Evolutionary conservation across 495 filamentous ascomycete genomes (phyloP).

Genomic region (Penicillium arizonense): DNA sequence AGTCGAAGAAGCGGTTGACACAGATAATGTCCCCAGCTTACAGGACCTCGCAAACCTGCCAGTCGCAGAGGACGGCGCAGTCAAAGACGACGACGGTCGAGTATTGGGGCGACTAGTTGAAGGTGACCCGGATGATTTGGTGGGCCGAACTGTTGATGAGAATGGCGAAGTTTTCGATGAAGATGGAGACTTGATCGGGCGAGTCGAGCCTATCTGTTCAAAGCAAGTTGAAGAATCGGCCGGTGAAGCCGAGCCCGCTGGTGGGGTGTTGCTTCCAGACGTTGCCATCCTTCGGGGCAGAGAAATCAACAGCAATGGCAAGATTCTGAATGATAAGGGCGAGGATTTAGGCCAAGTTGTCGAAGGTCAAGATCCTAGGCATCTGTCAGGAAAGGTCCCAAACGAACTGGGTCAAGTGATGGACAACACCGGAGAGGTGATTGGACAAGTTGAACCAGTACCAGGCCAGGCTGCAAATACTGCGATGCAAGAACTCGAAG

Average conservation of each 20-base stretch:
- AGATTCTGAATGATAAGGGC: slow-evolving; percentile 41
- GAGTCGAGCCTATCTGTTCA: slow-evolving; percentile 49
- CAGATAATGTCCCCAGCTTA: slow-evolving; percentile 40
- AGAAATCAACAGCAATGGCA: slow-evolving; percentile 21
- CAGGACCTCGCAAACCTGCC: slow-evolving; percentile 39
- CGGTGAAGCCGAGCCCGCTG: slow-evolving; percentile 10
- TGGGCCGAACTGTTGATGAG: slow-evolving; percentile 57
- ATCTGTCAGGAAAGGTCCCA: slow-evolving; percentile 45
- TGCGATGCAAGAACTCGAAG: slow-evolving; percentile 19
- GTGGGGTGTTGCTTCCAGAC: slow-evolving; percentile 14
- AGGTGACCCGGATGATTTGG: slow-evolving; percentile 61
- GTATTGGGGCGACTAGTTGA: slow-evolving; percentile 57
- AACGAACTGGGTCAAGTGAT: slow-evolving; percentile 48
- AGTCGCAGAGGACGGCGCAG: slow-evolving; percentile 54
- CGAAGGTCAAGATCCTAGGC: slow-evolving; percentile 34
- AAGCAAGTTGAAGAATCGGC: slow-evolving; percentile 23
- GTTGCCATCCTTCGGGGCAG: slow-evolving; percentile 19
- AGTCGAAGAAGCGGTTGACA: slow-evolving; percentile 15
- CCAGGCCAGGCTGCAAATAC: slow-evolving; percentile 19
- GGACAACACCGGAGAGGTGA: slow-evolving; percentile 31
- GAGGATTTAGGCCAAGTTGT: slow-evolving; percentile 40
- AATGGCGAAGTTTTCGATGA: slow-evolving; percentile 64
- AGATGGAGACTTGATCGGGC: slow-evolving; percentile 61
- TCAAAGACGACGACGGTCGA: slow-evolving; percentile 54
- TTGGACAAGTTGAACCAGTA: slow-evolving; percentile 28